Evolutionary conservation across 257 asterid species (phyloP), one percentile per base, ranked within the genome.

Genomic region (Solanum sitiens): DNA sequence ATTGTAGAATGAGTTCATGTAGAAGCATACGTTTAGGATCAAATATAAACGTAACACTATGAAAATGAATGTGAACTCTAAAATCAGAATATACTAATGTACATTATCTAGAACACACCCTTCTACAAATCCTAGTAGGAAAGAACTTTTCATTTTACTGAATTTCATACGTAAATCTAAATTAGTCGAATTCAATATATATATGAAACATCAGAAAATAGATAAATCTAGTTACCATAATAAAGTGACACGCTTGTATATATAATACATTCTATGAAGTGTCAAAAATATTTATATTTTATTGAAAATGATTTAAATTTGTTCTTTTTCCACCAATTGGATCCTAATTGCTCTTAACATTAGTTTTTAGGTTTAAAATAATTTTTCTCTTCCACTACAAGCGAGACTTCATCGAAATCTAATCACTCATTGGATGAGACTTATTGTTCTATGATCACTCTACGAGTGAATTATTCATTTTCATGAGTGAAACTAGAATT

Each of bases 21-120:
- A 79, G 40, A 79, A 47, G 65, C 42, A 79, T 79, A 79, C 27
- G 85, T 45, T 45, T 79, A 44, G 85, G 85, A 79, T 79, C 84
- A 79, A 79, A 27, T 45, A 6, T 7, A 44, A 79, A 79, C 39
- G 21, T 44, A 42, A 77, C 84, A 79, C 67, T 35, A 45, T 79
- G 67, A 45, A 79, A 79, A 79, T 27, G 42, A 79, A 27, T 79
- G 85, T 79, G 67, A 79, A 79, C 67, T 79, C 25, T 27, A 45
- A 14, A 12, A 79, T 4, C n/a, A n/a, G 11, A 39, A 74, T 37
- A 37, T 6, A 42, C 11, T 82, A 74, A 10, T 73, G 80, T 35
- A 33, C 27, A 18, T 40, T 35, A 11, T 74, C 82, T 74, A 37
- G 50, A 74, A 74, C 50, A 74, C 15, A 74, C 50, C 16, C 50